Conservation (phyloP, 352 stramenopile species). For the Globisporangium mamillatum region DNA sequence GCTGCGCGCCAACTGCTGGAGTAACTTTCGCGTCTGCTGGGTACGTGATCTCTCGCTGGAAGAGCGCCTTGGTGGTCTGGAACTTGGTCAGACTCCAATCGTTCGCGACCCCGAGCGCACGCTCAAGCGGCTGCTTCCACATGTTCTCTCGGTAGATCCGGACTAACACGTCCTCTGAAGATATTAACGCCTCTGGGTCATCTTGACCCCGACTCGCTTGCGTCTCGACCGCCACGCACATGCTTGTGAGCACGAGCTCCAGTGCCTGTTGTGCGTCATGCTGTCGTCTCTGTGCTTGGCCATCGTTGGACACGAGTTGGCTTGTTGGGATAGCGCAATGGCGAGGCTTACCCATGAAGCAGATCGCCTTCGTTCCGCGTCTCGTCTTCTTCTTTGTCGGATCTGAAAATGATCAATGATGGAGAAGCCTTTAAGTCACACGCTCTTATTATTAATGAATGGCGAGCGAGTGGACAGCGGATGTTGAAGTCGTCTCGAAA, state of each 20-base stretch:
- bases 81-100: constrained; percentile 16
- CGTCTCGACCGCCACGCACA: constrained; percentile 11
- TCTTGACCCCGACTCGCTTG: background rate
- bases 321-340: background rate
- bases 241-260: constrained; percentile 7
- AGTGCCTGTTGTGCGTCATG: background rate
- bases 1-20: background rate
- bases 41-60: constrained; percentile 7
- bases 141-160: background rate
- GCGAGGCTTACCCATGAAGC: background rate
- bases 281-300: background rate
- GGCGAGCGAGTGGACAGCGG: background rate
- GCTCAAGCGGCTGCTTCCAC: constrained; percentile 14
- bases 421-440: background rate
- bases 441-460: no score
- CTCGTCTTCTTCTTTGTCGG: background rate
- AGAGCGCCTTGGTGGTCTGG: background rate
- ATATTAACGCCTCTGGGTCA: background rate
- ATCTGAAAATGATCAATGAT: background rate
- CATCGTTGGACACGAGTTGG: background rate
- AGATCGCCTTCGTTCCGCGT: background rate
- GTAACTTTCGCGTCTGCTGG: background rate
- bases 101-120: constrained; percentile 2
- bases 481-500: background rate
- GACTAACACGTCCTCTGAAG: background rate